phyloP scores from a whole-genome alignment of 768 basidiomycete genomes.

The Termitomyces sp. region DNA sequence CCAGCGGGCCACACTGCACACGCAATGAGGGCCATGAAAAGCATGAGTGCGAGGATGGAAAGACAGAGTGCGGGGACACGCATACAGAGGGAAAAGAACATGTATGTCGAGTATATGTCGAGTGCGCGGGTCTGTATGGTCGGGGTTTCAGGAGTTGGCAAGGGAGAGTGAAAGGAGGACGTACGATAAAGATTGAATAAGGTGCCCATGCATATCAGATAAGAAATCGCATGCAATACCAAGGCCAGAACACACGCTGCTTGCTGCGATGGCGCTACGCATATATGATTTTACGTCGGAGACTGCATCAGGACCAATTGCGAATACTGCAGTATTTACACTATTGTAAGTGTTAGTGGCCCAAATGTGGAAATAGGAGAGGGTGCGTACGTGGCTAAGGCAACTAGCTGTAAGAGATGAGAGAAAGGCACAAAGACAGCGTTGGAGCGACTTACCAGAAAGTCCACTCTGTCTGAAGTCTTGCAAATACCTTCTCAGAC shows the following conservation, averaged over 20 bases:
- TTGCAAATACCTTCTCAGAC: too few relatives aligned
- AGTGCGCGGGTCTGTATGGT: slow-evolving; percentile 34
- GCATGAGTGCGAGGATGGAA: slow-evolving; percentile 51
- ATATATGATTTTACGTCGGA: too few relatives aligned
- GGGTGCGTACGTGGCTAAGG: too few relatives aligned
- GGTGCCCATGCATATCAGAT: slow-evolving; percentile 54
- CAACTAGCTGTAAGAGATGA: too few relatives aligned
- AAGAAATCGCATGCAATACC: slow-evolving; percentile 61
- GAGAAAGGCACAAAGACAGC: too few relatives aligned
- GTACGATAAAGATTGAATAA: slow-evolving; percentile 46
- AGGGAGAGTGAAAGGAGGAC: not conserved
- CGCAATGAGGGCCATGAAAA: slow-evolving; percentile 56
- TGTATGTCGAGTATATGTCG: slow-evolving; percentile 55
- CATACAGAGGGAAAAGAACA: slow-evolving; percentile 66
- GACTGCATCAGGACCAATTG: too few relatives aligned
- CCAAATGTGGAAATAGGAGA: too few relatives aligned
- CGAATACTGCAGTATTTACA: too few relatives aligned
- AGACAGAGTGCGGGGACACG: slow-evolving; percentile 60
- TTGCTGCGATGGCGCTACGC: slow-evolving; percentile 42
- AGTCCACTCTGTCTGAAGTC: too few relatives aligned
- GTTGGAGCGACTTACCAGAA: too few relatives aligned
- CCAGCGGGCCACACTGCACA: slow-evolving; percentile 60
- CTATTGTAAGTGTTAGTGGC: too few relatives aligned
- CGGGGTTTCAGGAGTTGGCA: not conserved
- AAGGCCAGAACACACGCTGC: slow-evolving; percentile 55